phyloP scores from a whole-genome alignment of 495 filamentous ascomycete species.

The Darksidea phi region DNA sequence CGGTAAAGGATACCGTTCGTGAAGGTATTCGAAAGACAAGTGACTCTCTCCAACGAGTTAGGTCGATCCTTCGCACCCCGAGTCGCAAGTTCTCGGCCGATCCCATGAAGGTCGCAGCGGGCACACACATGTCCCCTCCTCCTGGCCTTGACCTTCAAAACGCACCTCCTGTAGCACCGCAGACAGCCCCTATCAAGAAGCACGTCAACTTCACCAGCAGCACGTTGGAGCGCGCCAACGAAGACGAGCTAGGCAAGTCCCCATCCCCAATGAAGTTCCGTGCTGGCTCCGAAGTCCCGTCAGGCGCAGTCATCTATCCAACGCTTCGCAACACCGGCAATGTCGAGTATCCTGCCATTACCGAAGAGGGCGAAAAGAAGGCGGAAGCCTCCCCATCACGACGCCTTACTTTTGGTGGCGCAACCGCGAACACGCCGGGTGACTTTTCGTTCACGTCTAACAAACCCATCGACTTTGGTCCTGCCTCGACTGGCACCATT shows the following conservation, averaged over 20 bases:
- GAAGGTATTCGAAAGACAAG: constrained; percentile 33
- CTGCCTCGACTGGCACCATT: constrained; percentile 31
- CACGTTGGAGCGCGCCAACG: constrained; percentile 45
- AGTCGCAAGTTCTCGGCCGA: constrained; percentile 63
- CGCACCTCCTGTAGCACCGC: constrained; percentile 39
- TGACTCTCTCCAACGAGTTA: constrained; percentile 42
- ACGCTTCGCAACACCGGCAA: neutral
- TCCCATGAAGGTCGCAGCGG: constrained; percentile 59
- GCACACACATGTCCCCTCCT: constrained; percentile 52
- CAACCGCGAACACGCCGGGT: constrained; percentile 21
- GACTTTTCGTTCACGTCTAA: constrained; percentile 45
- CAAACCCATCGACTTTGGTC: constrained; percentile 38
- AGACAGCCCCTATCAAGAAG: constrained; percentile 48
- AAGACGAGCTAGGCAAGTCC: constrained; percentile 35
- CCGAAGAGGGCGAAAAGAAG: constrained; percentile 6
- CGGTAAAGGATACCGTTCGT: constrained; percentile 20
- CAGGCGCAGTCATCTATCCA: constrained; percentile 17
- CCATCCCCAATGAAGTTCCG: constrained; percentile 31
- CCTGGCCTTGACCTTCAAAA: constrained; percentile 42
- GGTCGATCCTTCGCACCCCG: constrained; percentile 62
- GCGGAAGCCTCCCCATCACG: constrained; percentile 18
- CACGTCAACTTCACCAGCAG: constrained; percentile 61
- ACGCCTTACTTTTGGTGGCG: constrained; percentile 32
- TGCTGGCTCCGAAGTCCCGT: constrained; percentile 29
- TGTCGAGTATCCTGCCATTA: constrained; percentile 35